Conservation (phyloP, 2,329 filamentous ascomycete species). For the Arthrobotrys pseudoclavata region DNA sequence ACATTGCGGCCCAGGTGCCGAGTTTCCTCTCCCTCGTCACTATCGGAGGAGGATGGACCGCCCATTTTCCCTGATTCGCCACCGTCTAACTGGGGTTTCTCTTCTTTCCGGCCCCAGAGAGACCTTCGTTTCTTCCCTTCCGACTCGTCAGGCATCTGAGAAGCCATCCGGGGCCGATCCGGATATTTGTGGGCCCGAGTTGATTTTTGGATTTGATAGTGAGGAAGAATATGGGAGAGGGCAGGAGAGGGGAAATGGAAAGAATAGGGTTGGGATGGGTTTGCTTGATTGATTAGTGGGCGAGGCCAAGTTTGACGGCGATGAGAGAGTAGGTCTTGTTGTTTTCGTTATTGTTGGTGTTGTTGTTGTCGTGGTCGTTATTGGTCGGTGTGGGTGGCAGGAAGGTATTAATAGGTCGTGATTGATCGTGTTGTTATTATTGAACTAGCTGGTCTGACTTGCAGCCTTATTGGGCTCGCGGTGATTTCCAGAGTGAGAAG, state of each 20-base stretch:
- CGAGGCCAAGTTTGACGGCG: background rate
- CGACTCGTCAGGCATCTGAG: conserved; percentile 30
- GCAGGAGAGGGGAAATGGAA: background rate
- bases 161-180: conserved; percentile 51
- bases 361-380: conserved; percentile 21
- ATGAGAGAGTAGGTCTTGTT: background rate
- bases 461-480: background rate
- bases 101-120: conserved; percentile 50
- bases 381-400: background rate
- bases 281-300: too few species aligned
- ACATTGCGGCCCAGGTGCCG: conserved; percentile 71
- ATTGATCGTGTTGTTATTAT: conserved; percentile 4
- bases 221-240: background rate
- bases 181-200: conserved; percentile 18
- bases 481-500: background rate
- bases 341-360: conserved; percentile 5
- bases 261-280: too few species aligned
- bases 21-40: conserved; percentile 46
- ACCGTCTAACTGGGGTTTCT: conserved; percentile 31
- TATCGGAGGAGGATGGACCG: conserved; percentile 51
- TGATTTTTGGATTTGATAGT: background rate
- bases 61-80: conserved; percentile 54
- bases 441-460: background rate
- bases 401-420: conserved; percentile 1
- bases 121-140: conserved; percentile 58